These are phyloP conservation scores for Gossypium raimondii DNA, from an alignment of 345 rosid genomes.

Conservation along the genomic window DNA sequence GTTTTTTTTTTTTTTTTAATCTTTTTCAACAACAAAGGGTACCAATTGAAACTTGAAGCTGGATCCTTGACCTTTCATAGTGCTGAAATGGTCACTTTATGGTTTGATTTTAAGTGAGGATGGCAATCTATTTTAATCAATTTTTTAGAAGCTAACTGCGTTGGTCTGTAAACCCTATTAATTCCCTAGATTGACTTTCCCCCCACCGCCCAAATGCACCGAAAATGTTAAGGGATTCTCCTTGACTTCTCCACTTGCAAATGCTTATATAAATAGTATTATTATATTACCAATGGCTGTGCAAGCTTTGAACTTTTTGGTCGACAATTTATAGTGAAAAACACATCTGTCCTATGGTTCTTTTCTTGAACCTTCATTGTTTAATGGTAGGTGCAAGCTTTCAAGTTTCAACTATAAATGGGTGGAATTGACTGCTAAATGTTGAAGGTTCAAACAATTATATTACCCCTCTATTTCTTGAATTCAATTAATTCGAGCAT, in stretches of 20 bases:
- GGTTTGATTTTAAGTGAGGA: not conserved
- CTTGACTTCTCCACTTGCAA: slow-evolving; percentile 31
- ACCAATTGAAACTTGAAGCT: not conserved
- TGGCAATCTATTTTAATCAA: not conserved
- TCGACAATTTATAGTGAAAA: slow-evolving; percentile 30
- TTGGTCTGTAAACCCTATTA: not conserved
- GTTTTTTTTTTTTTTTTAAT: too few relatives aligned
- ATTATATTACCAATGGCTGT: slow-evolving; percentile 27
- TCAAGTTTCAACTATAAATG: not conserved
- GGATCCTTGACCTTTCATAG: slow-evolving; percentile 10
- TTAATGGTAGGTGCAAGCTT: slow-evolving; percentile 9
- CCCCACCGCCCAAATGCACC: slow-evolving; percentile 25
- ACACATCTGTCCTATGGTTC: slow-evolving; percentile 22
- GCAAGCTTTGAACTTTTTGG: slow-evolving; percentile 12
- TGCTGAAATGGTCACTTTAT: slow-evolving; percentile 20
- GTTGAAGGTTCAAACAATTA: not conserved
- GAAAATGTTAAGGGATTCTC: slow-evolving; percentile 23
- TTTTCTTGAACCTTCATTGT: slow-evolving; percentile 1
- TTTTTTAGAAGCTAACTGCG: not conserved
- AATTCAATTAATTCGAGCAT: too few relatives aligned
- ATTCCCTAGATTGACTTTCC: slow-evolving; percentile 6
- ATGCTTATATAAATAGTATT: slow-evolving; percentile 9
- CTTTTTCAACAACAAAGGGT: not conserved
- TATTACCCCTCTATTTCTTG: too few relatives aligned
- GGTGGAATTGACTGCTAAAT: not conserved